Evolutionary conservation across 2,329 filamentous ascomycete species (phyloP).

Genomic region (Thielaviopsis euricoi): DNA sequence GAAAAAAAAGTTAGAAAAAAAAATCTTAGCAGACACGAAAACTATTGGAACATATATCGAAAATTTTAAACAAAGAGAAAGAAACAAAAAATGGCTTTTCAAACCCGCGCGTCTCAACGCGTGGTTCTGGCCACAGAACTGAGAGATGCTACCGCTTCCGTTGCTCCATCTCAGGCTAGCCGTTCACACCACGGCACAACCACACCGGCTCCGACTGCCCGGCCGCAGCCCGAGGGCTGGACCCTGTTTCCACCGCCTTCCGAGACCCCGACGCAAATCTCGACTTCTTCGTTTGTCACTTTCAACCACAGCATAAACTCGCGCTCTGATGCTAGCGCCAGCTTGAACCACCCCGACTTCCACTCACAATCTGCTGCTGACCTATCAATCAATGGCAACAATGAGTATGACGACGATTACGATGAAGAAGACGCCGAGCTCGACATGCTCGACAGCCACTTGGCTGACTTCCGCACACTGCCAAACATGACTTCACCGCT

Average conservation of each 20-base stretch:
- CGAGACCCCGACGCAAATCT: constrained; percentile 24
- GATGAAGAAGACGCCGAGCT: constrained; percentile 60
- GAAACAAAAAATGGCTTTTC: constrained; percentile 7
- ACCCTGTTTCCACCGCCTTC: constrained; percentile 76
- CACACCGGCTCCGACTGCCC: not conserved
- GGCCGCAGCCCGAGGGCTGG: constrained; percentile 49
- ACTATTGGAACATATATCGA: no score
- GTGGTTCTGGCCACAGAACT: constrained; percentile 1
- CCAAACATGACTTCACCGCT: constrained; percentile 23
- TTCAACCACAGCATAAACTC: constrained; percentile 10
- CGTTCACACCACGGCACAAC: constrained; percentile 4
- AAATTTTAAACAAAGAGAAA: no score
- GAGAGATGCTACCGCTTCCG: constrained; percentile 6
- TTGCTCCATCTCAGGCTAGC: constrained; percentile 3
- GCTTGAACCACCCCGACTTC: constrained; percentile 12
- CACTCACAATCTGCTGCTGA: constrained; percentile 17
- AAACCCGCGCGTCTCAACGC: constrained; percentile 9
- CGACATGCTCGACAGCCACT: constrained; percentile 82
- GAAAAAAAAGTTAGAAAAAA: not conserved
- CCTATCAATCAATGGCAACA: not conserved
- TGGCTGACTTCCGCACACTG: constrained; percentile 68
- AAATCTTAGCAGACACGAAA: not conserved
- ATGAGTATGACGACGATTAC: constrained; percentile 17
- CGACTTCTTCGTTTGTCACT: constrained; percentile 10
- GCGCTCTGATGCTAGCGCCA: constrained; percentile 4